phyloP scores from a whole-genome alignment of 2,329 filamentous ascomycete genomes.

The Cladobotryum mycophilum region DNA sequence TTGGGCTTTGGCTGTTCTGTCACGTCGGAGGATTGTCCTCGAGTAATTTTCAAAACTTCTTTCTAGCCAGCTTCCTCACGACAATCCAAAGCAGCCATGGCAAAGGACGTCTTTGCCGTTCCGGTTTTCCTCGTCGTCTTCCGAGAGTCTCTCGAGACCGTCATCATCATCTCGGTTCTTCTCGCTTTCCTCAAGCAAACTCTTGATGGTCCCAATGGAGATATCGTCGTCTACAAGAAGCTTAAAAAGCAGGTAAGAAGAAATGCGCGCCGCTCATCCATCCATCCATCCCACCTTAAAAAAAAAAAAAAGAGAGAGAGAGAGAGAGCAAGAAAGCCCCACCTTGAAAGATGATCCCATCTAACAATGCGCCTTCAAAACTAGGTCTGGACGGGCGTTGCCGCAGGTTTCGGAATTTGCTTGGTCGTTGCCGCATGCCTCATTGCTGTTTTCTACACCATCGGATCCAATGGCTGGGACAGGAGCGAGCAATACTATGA shows the following conservation, averaged over 20 bases:
- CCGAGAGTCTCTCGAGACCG: constrained; percentile 75
- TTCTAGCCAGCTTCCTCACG: not conserved
- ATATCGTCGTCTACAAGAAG: constrained; percentile 58
- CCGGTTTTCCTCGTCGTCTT: constrained; percentile 89
- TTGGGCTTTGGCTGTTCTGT: not conserved
- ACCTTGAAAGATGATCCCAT: not conserved
- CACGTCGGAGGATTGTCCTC: not conserved
- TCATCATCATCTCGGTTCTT: constrained; percentile 81
- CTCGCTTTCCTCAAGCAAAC: constrained; percentile 81
- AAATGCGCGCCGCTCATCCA: not conserved
- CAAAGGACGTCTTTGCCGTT: constrained; percentile 66
- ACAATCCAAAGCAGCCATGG: constrained; percentile 34
- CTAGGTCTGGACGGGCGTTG: constrained; percentile 60
- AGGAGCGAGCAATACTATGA: constrained; percentile 72
- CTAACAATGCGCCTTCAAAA: not conserved
- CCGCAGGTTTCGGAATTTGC: constrained; percentile 56
- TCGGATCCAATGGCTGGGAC: constrained; percentile 62
- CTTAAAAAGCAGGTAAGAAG: constrained; percentile 55
- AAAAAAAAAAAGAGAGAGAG: not conserved
- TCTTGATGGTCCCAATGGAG: constrained; percentile 56
- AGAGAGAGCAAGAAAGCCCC: not conserved
- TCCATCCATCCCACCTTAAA: not conserved
- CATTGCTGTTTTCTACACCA: constrained; percentile 65
- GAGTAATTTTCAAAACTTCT: not conserved
- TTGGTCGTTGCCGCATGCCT: constrained; percentile 59